phyloP scores from a whole-genome alignment of 192 early-diverging fungal genomes.

The Rhizoclosmatium sp. region DNA sequence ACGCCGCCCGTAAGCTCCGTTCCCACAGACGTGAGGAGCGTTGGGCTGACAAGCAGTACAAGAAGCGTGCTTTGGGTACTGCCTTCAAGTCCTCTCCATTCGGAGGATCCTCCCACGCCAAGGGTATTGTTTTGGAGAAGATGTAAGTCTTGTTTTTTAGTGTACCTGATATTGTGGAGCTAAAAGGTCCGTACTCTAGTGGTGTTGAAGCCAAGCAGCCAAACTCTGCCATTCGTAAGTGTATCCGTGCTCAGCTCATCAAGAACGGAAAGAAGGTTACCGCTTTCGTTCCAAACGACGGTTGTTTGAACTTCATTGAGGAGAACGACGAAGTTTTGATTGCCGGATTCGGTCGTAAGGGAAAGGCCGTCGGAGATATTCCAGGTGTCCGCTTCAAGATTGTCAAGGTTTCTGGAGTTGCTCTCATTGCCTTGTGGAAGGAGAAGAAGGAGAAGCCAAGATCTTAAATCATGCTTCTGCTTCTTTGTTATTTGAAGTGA shows the following conservation, averaged over 20 bases:
- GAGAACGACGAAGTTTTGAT: slow-evolving; percentile 99
- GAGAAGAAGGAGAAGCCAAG: slow-evolving; percentile 99
- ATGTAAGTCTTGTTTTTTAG: slow-evolving; percentile 70
- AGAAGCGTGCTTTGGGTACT: slow-evolving; percentile 98
- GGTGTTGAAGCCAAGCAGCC: slow-evolving; percentile 99
- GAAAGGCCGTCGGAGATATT: slow-evolving; percentile 99
- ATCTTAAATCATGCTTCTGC: slow-evolving; percentile 45
- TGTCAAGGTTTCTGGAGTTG: slow-evolving; percentile 99
- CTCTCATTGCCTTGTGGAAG: slow-evolving; percentile 98
- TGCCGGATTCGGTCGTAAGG: slow-evolving; percentile 99
- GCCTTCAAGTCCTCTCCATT: slow-evolving; percentile 98
- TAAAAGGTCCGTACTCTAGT: slow-evolving; percentile 44
- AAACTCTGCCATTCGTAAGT: slow-evolving; percentile 99
- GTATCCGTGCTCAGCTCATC: slow-evolving; percentile 99
- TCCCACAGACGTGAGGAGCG: slow-evolving; percentile 97
- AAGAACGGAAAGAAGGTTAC: slow-evolving; percentile 99
- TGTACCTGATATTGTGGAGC: not conserved
- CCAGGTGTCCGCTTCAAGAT: slow-evolving; percentile 99
- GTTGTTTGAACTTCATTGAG: slow-evolving; percentile 99
- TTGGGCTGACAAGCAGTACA: slow-evolving; percentile 99
- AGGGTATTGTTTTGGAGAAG: slow-evolving; percentile 99
- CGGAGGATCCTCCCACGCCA: slow-evolving; percentile 99
- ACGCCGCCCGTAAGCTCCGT: slow-evolving; percentile 97
- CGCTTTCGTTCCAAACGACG: slow-evolving; percentile 99
- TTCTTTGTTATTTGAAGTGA: not conserved